Evolutionary conservation across 2,329 filamentous ascomycete species (phyloP), one percentile per base, ranked within the genome.

Genomic region (Monilinia polystroma): DNA sequence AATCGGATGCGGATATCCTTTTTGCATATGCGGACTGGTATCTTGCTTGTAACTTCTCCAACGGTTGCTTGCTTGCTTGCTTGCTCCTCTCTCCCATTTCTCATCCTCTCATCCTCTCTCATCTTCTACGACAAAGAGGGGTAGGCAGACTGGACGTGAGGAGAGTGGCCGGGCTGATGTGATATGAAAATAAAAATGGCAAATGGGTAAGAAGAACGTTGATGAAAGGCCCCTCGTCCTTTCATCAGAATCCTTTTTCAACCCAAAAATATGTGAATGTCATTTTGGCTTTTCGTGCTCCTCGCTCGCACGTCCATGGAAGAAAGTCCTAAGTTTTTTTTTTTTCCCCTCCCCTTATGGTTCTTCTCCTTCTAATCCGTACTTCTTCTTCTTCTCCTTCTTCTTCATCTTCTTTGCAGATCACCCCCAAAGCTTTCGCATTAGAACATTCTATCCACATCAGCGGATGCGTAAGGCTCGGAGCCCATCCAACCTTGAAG

Each of bases 371-470:
- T 29, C 29, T n/a, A n/a, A n/a, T n/a, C n/a, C n/a, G n/a, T n/a
- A n/a, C n/a, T 29, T 29, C 29, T 29, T 29, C 29, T 29, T 4
- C 4, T 4, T 29, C 29, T 29, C 2, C 29, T 35, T 35, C 32
- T 8, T 8, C 32, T 6, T 35, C 32, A 1, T 35, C 32, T 35
- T 8, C 32, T 35, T 49, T 59, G 57, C 43, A 59, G 57, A 59
- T 59, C 57, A 35, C n/a, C n/a, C 43, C n/a, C 43, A 16, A 35
- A 20, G 18, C 38, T 14, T 41, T 41, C 11, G 43, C 18, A 32
- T 59, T 59, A 49, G 43, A 59, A 59, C 57, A 59, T 59, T 59
- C 56, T 41, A 29, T 59, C 41, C 56, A 29, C n/a, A 43, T 57
- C 8, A 57, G 29, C 20, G 2, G 56, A 58, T 45, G 41, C 18